phyloP scores from a whole-genome alignment of 257 asterid species.

The Lavandula angustifolia region DNA sequence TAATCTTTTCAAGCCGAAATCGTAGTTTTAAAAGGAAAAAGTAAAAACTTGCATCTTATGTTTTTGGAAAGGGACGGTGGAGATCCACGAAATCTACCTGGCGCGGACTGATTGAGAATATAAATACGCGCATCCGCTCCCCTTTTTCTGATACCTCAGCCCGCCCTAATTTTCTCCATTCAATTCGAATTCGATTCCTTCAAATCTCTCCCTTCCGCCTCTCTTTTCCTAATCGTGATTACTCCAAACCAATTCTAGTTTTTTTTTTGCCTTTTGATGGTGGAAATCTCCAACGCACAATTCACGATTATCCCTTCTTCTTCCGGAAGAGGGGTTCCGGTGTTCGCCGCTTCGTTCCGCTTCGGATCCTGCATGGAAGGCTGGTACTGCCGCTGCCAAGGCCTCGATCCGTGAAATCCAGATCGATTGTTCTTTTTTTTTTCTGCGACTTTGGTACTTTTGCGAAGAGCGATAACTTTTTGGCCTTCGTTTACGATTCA shows the following conservation, averaged over 20 bases:
- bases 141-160: too few relatives aligned
- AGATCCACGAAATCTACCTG: too few relatives aligned
- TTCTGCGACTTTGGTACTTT: not conserved
- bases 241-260: conserved; percentile 6
- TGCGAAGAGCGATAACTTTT: too few relatives aligned
- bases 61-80: too few relatives aligned
- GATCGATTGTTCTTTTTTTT: not conserved
- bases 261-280: conserved; percentile 59
- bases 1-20: too few relatives aligned
- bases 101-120: too few relatives aligned
- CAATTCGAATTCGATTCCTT: too few relatives aligned
- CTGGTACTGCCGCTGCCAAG: conserved; percentile 98
- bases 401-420: conserved; percentile 67
- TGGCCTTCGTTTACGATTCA: not conserved
- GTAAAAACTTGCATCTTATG: too few relatives aligned
- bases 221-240: not conserved
- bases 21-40: too few relatives aligned
- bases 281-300: conserved; percentile 53
- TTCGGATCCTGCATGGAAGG: conserved; percentile 88
- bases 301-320: conserved; percentile 73
- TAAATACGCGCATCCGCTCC: too few relatives aligned
- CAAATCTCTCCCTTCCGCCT: not conserved
- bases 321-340: conserved; percentile 60
- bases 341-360: conserved; percentile 43
- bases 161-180: not conserved